Evolutionary conservation across 495 filamentous ascomycete genomes (phyloP).

Genomic region (Aspergillus funiculosus): DNA sequence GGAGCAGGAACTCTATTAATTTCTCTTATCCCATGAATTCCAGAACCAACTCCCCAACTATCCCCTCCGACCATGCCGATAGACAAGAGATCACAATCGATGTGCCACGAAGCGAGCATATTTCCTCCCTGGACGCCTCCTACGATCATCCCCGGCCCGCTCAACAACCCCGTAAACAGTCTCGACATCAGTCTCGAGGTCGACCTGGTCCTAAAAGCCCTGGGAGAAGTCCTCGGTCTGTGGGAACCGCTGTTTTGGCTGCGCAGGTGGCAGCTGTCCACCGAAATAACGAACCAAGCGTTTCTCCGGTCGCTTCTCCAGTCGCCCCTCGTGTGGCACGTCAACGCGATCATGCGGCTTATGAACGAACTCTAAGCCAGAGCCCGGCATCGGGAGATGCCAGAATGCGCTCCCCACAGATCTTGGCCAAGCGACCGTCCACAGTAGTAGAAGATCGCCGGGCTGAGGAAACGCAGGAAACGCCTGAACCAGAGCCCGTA

Average conservation of each 20-base stretch:
- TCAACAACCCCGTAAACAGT: conserved; percentile 43
- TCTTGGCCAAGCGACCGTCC: conserved; percentile 51
- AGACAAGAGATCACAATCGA: conserved; percentile 12
- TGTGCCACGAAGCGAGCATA: conserved; percentile 14
- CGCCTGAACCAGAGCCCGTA: conserved; percentile 21
- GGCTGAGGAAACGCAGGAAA: conserved; percentile 41
- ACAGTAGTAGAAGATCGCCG: conserved; percentile 57
- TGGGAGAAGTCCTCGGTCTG: conserved; percentile 37
- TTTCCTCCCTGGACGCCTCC: conserved; percentile 25
- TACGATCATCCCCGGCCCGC: conserved; percentile 33
- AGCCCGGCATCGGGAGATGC: conserved; percentile 1
- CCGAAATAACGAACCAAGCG: conserved; percentile 12
- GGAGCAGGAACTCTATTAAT: conserved; percentile 67
- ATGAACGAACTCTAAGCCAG: conserved; percentile 4
- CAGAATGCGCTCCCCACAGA: conserved; percentile 16
- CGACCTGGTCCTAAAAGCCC: conserved; percentile 29
- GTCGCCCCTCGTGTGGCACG: conserved; percentile 9
- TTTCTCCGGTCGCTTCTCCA: not conserved
- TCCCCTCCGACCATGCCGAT: conserved; percentile 17
- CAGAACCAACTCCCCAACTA: conserved; percentile 39
- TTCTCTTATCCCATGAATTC: conserved; percentile 75
- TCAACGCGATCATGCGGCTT: conserved; percentile 1
- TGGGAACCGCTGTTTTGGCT: conserved; percentile 34
- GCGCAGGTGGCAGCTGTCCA: conserved; percentile 26
- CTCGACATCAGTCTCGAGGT: conserved; percentile 49